A percentile compares a stretch with the other conserved stretches of the same genome.
Evolutionary conservation across 441 rosid species (phyloP).

Genomic region (Euphorbia corollata): DNA sequence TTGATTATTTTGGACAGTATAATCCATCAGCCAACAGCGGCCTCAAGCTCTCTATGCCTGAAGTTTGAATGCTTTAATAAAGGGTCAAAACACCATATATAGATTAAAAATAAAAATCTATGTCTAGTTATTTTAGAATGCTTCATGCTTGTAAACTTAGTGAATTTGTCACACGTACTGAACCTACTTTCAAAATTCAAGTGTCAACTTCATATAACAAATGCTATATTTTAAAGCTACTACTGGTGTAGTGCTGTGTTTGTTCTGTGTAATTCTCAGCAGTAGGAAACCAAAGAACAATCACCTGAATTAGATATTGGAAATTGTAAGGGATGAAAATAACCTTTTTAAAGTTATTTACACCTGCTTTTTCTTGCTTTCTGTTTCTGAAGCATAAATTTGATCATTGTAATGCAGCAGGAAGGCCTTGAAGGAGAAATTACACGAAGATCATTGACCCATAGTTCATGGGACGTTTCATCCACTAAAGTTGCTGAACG

Average conservation of each 20-base stretch:
- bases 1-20: constrained; percentile 10
- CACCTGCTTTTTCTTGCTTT: background rate
- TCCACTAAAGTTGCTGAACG: constrained; percentile 76
- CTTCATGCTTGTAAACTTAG: constrained; percentile 3
- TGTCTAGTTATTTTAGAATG: background rate
- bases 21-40: background rate
- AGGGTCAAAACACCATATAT: background rate
- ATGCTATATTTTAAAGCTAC: background rate
- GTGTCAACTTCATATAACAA: background rate
- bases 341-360: background rate
- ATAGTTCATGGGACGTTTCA: constrained; percentile 88
- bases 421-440: constrained; percentile 77
- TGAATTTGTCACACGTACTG: background rate
- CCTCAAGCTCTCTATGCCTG: background rate
- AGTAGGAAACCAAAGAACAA: background rate
- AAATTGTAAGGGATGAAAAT: background rate
- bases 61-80: background rate
- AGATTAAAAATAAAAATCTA: background rate
- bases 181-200: background rate
- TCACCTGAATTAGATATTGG: background rate
- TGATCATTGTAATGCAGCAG: constrained; percentile 42
- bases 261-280: background rate
- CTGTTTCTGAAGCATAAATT: constrained; percentile 8
- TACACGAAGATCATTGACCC: constrained; percentile 75
- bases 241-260: background rate